phyloP scores from a whole-genome alignment of 148 eudicot species.

The Vaccinium corymbosum region DNA sequence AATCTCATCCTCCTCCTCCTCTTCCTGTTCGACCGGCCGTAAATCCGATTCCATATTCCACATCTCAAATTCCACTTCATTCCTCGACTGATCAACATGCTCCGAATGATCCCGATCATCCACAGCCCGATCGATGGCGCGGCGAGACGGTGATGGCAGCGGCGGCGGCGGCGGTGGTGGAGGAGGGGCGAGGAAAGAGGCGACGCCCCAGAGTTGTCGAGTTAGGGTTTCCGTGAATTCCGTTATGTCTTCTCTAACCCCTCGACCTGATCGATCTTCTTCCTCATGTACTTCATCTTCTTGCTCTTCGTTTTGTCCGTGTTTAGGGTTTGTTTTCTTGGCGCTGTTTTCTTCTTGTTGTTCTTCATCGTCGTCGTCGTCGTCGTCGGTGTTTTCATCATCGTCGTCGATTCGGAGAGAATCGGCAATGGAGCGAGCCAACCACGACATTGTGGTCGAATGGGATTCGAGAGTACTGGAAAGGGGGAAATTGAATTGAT shows the following conservation, averaged over 20 bases:
- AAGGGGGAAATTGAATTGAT: neutral
- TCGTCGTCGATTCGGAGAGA: slow-evolving; percentile 64
- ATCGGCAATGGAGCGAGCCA: slow-evolving; percentile 81
- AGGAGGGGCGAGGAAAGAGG: slow-evolving; percentile 80
- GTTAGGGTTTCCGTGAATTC: slow-evolving; percentile 61
- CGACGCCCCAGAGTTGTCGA: slow-evolving; percentile 86
- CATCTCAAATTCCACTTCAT: slow-evolving; percentile 17
- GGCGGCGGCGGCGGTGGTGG: slow-evolving; percentile 32
- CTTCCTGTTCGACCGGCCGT: too few species aligned
- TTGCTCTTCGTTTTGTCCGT: neutral
- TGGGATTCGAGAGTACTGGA: neutral
- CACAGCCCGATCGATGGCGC: slow-evolving; percentile 12
- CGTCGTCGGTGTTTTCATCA: slow-evolving; percentile 19
- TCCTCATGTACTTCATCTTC: neutral
- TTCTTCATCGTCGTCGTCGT: neutral
- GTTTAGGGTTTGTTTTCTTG: neutral
- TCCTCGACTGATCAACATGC: slow-evolving; percentile 14
- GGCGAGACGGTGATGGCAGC: neutral
- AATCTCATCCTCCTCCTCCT: slow-evolving; percentile 29
- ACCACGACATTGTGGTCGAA: slow-evolving; percentile 55
- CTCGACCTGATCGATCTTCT: slow-evolving; percentile 30
- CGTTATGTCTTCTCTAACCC: slow-evolving; percentile 66
- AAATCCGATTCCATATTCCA: slow-evolving; percentile 1
- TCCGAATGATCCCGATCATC: slow-evolving; percentile 22
- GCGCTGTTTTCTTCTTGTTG: neutral